Percentiles rank a stretch among this genome's conserved stretches.
Conservation (phyloP, 768 basidiomycete genomes). For the Tricholomella constricta region DNA sequence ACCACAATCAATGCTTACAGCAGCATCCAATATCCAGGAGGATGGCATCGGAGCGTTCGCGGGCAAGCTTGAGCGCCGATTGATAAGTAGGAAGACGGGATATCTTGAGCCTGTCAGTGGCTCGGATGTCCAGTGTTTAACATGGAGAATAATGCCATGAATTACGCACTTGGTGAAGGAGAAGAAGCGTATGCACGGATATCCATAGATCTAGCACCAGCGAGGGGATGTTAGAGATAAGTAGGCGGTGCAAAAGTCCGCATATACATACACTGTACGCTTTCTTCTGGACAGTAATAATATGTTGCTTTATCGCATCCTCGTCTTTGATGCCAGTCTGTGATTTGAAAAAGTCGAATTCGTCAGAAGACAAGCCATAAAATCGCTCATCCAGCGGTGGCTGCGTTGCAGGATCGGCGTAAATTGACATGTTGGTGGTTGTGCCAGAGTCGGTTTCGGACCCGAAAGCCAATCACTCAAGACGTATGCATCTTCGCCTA, state of each 20-base stretch:
- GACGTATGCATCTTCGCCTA: too few relatives aligned
- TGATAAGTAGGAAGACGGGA: slow-evolving; percentile 29
- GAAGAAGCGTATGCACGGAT: slow-evolving; percentile 34
- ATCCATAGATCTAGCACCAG: slow-evolving; percentile 25
- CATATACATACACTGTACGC: slow-evolving; percentile 27
- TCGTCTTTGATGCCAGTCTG: slow-evolving; percentile 33
- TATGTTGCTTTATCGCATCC: slow-evolving; percentile 31
- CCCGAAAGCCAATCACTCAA: neutral
- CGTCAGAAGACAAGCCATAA: slow-evolving; percentile 23
- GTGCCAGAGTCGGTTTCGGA: neutral
- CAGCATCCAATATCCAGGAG: slow-evolving; percentile 38
- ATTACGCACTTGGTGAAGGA: slow-evolving; percentile 26
- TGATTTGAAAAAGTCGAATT: slow-evolving; percentile 28
- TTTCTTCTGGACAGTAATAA: slow-evolving; percentile 31
- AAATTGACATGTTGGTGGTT: neutral
- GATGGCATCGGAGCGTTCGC: slow-evolving; percentile 22
- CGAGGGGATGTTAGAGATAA: neutral
- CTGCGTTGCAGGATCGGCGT: slow-evolving; percentile 11
- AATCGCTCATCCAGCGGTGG: slow-evolving; percentile 23
- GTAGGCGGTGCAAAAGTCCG: neutral
- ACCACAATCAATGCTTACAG: slow-evolving; percentile 19
- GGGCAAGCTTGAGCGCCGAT: slow-evolving; percentile 24
- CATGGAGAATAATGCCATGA: neutral
- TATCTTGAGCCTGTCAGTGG: slow-evolving; percentile 27
- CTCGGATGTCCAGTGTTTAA: too few relatives aligned